A percentile compares a stretch with the other conserved stretches of the same genome.
Conservation (phyloP, 352 stramenopile species). For the Pythium aquatile region DNA sequence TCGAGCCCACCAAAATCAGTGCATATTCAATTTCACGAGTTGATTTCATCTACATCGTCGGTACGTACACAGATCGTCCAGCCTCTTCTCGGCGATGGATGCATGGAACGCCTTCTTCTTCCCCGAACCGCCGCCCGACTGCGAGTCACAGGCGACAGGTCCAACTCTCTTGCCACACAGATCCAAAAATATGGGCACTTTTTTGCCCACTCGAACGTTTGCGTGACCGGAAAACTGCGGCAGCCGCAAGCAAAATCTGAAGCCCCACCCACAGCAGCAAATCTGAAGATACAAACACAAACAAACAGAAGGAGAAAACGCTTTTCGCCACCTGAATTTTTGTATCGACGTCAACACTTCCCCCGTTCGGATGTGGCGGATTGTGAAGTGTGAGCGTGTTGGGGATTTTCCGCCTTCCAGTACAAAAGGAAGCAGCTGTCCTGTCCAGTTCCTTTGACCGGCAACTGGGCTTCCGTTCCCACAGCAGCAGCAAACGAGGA, state of each 20-base stretch:
- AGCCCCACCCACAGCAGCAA: neutral
- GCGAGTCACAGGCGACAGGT: conserved; percentile 14
- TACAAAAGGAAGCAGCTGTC: conserved; percentile 7
- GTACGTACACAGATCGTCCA: conserved; percentile 15
- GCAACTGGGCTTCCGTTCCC: conserved; percentile 10
- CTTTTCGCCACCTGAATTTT: neutral
- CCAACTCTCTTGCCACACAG: conserved; percentile 24
- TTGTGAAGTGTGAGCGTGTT: conserved; percentile 15
- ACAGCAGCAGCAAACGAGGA: conserved; percentile 10
- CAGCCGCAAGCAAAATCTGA: conserved; percentile 11
- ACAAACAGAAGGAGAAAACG: neutral
- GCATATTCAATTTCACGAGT: conserved; percentile 17
- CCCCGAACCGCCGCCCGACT: conserved; percentile 18
- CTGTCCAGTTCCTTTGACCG: conserved; percentile 22
- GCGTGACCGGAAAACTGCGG: conserved; percentile 10
- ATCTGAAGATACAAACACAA: neutral
- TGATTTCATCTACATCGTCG: conserved; percentile 30
- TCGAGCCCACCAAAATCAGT: neutral
- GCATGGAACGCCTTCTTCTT: neutral
- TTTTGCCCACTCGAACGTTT: conserved; percentile 12
- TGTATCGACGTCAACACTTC: conserved; percentile 6
- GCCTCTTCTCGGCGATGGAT: conserved; percentile 1
- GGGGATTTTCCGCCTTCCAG: neutral
- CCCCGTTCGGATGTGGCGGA: neutral
- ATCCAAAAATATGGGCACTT: conserved; percentile 20